These are phyloP conservation scores for Barnettozyma botsteinii DNA, from an alignment of 805 yeast species.

Conservation along the genomic window DNA sequence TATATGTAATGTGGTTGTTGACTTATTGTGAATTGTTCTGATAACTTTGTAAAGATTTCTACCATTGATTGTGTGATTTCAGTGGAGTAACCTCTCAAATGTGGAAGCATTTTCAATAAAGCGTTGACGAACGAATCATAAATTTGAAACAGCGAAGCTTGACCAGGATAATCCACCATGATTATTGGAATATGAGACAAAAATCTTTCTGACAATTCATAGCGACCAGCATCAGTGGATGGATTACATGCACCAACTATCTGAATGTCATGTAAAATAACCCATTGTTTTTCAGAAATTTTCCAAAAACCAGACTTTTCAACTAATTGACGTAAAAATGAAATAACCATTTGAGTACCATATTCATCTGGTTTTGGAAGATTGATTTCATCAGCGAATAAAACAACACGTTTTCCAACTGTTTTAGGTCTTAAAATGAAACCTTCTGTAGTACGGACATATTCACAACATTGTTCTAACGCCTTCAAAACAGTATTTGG, in stretches of 20 bases:
- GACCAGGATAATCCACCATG: slow-evolving; percentile 75
- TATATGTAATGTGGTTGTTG: slow-evolving; percentile 59
- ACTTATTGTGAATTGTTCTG: slow-evolving; percentile 31
- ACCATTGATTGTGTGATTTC: slow-evolving; percentile 63
- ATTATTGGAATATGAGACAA: slow-evolving; percentile 60
- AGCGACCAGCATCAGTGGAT: slow-evolving; percentile 73
- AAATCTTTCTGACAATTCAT: slow-evolving; percentile 50
- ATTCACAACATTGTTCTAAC: slow-evolving; percentile 67
- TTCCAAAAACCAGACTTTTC: slow-evolving; percentile 79
- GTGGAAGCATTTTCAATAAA: slow-evolving; percentile 54
- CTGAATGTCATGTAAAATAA: slow-evolving; percentile 55
- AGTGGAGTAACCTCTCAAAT: slow-evolving; percentile 45
- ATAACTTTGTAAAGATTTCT: slow-evolving; percentile 46
- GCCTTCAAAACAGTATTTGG: slow-evolving; percentile 56
- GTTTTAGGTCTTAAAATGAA: slow-evolving; percentile 49
- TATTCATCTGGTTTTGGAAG: slow-evolving; percentile 66
- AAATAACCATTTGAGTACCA: slow-evolving; percentile 68
- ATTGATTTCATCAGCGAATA: slow-evolving; percentile 90
- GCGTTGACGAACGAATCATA: slow-evolving; percentile 56
- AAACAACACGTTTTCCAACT: slow-evolving; percentile 64
- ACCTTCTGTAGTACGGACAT: slow-evolving; percentile 48
- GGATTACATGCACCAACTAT: slow-evolving; percentile 97
- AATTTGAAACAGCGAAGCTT: slow-evolving; percentile 55
- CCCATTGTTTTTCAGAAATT: slow-evolving; percentile 55
- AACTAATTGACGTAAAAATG: slow-evolving; percentile 68